Evolutionary conservation across 2,329 filamentous ascomycete genomes (phyloP).

Genomic region (Verticillium tricorpus): DNA sequence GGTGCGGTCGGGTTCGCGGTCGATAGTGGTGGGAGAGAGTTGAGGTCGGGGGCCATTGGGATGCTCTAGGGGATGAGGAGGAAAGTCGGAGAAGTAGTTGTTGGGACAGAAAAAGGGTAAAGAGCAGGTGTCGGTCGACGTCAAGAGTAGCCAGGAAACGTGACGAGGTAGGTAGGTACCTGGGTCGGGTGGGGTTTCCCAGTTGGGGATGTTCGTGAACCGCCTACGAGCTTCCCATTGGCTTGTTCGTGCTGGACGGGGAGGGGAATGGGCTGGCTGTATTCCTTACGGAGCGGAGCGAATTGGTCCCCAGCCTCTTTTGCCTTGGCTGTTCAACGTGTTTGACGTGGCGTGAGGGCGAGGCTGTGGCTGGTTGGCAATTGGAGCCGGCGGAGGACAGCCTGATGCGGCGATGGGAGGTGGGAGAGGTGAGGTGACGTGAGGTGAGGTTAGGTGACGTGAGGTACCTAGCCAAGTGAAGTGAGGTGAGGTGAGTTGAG

Average conservation of each 20-base stretch:
- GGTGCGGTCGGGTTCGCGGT: slow-evolving; percentile 15
- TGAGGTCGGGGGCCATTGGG: slow-evolving; percentile 10
- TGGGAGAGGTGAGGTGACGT: too few species aligned
- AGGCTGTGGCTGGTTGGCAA: background rate
- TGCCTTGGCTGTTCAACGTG: slow-evolving; percentile 9
- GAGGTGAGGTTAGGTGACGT: background rate
- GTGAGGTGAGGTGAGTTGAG: background rate
- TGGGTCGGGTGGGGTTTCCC: background rate
- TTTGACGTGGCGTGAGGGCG: slow-evolving; percentile 14
- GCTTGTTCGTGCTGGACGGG: background rate
- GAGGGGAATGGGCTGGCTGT: background rate
- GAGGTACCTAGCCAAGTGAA: background rate
- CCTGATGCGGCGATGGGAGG: background rate
- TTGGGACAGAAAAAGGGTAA: slow-evolving; percentile 1
- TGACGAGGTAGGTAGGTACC: background rate
- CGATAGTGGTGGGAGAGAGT: slow-evolving; percentile 6
- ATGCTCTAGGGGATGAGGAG: background rate
- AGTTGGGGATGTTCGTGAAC: background rate
- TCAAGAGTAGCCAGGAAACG: background rate
- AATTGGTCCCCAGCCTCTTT: slow-evolving; percentile 9
- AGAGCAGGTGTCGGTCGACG: background rate
- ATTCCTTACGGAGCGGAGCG: background rate
- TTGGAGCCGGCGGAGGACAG: background rate
- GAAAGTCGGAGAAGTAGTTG: background rate
- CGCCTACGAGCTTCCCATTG: background rate